Percentiles rank a stretch among this genome's conserved stretches.
Evolutionary conservation across 805 yeast species (phyloP).

Genomic region (Cyberlindnera xylosilytica): DNA sequence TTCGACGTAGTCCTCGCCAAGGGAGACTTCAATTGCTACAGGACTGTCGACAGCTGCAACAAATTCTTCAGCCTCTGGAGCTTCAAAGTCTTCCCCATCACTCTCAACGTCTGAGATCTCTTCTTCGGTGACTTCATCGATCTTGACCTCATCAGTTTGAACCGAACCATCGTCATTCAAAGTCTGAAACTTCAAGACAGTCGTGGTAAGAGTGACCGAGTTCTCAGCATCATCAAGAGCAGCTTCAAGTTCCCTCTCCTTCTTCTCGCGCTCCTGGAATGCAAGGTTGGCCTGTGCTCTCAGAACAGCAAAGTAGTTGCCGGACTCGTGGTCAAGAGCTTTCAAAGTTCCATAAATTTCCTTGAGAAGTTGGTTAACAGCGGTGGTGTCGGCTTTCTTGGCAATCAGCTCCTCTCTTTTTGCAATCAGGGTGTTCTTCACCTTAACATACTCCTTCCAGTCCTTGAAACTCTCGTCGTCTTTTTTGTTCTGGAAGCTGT

Average conservation of each 20-base stretch:
- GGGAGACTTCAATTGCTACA: background rate
- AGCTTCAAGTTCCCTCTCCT: conserved; percentile 30
- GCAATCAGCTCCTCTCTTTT: conserved; percentile 51
- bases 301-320: conserved; percentile 53
- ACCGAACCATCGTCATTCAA: conserved; percentile 17
- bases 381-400: conserved; percentile 30
- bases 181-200: conserved; percentile 16
- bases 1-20: background rate
- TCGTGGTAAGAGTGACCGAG: conserved; percentile 13
- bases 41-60: conserved; percentile 5
- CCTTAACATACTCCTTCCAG: conserved; percentile 59
- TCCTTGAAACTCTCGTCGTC: conserved; percentile 43
- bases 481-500: conserved; percentile 20
- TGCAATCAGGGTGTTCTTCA: conserved; percentile 52
- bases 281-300: conserved; percentile 57
- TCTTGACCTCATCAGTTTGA: conserved; percentile 15
- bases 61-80: background rate
- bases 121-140: conserved; percentile 15
- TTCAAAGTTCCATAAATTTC: conserved; percentile 40
- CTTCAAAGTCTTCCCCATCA: conserved; percentile 10
- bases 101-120: conserved; percentile 13
- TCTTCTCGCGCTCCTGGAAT: conserved; percentile 51
- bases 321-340: conserved; percentile 55
- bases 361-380: conserved; percentile 31
- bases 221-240: conserved; percentile 10